A percentile compares a stretch with the other conserved stretches of the same genome.
phyloP scores from a whole-genome alignment of 1,284 basidiomycete genomes.

The Cryptococcus wingfieldii region DNA sequence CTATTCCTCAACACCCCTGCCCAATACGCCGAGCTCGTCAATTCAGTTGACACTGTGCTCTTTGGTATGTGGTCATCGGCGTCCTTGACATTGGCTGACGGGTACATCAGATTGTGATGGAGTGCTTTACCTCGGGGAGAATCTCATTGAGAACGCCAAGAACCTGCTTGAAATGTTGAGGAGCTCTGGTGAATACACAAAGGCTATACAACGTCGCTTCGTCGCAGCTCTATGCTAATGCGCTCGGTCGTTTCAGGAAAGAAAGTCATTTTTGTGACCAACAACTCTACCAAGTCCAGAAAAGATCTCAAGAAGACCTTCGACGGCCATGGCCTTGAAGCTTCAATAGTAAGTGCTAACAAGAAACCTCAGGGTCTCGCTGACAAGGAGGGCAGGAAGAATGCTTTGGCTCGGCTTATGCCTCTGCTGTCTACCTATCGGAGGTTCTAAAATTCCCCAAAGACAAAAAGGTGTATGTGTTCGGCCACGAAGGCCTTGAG shows the following conservation, averaged over 20 bases:
- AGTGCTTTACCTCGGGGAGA: conserved; percentile 83
- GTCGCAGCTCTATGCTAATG: background rate
- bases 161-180: conserved; percentile 68
- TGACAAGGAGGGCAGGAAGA: conserved; percentile 64
- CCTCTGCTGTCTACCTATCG: conserved; percentile 87
- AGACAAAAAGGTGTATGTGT: conserved; percentile 92
- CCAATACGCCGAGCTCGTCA: conserved; percentile 51
- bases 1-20: conserved; percentile 34
- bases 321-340: conserved; percentile 65
- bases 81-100: too few species aligned
- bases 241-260: conserved; percentile 58
- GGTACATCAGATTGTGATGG: conserved; percentile 76
- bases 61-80: conserved; percentile 49
- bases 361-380: background rate
- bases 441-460: conserved; percentile 81
- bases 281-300: conserved; percentile 94
- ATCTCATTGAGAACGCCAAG: conserved; percentile 68
- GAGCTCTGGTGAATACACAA: conserved; percentile 18
- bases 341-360: conserved; percentile 7
- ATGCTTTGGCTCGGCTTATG: conserved; percentile 92
- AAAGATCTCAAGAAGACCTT: conserved; percentile 85
- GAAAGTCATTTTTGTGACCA: conserved; percentile 89
- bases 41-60: conserved; percentile 84
- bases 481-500: conserved; percentile 88
- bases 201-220: too few species aligned